Evolutionary conservation across 2,329 filamentous ascomycete genomes (phyloP), one percentile per base, ranked within the genome.

Genomic region (Calonectria hongkongensis): DNA sequence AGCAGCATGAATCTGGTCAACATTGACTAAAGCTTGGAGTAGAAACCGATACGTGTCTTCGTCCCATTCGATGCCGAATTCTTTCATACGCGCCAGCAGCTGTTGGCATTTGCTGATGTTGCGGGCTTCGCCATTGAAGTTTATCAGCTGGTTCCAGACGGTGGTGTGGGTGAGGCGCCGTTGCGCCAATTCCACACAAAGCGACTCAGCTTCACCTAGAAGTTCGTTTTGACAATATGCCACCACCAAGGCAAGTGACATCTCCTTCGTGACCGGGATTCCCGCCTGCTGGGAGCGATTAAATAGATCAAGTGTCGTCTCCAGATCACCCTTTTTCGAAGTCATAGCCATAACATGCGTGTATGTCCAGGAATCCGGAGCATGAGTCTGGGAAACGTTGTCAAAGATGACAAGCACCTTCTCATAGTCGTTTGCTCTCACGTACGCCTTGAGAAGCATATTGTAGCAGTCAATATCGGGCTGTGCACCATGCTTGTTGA

Each of bases 91-190:
- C 43, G 84, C 82, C 27, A 91, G 83, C 8, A 90, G 70, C 5
- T 83, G 84, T 76, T 90, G 88, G 66, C 90, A 85, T 60, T 84
- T 84, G n/a, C 80, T 81, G 8, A 91, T 81, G 66, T 88, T 86
- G 68, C 93, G 89, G 8, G 89, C 88, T 68, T 90, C 85, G 8
- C 94, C 94, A 81, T 95, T 89, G 73, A 93, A 90, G 69, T 89
- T 88, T 5, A 98, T 86, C 39, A 98, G 84, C 66, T 91, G 88
- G 80, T 98, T 98, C 94, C 94, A 98, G 80, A 95, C 90, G 39
- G 88, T 86, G 2, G 92, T 92, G 27, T 83, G 84, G 2, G 88
- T 85, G 1, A 91, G 88, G 21, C 87, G 84, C 73, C 87, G 86
- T 15, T 84, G 83, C 27, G 92, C 85, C 39, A 91, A 88, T 54